Percentiles rank a stretch among this genome's conserved stretches.
These are phyloP conservation scores for Penicillium decumbens DNA, from an alignment of 2,329 filamentous ascomycete genomes.

Conservation along the genomic window DNA sequence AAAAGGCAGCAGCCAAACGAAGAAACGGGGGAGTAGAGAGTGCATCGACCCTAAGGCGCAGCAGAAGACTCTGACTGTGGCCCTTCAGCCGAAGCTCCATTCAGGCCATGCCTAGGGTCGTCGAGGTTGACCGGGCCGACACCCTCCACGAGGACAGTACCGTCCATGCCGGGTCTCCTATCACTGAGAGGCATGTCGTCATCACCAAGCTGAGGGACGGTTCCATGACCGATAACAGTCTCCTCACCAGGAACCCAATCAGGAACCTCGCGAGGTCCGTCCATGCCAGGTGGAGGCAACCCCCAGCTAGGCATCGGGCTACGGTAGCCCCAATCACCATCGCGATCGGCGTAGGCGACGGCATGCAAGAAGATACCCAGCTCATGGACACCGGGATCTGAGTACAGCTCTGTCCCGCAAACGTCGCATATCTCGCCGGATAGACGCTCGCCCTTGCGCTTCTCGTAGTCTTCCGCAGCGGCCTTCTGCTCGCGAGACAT, in stretches of 20 bases:
- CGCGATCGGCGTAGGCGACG: conserved; percentile 77
- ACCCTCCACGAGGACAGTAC: conserved; percentile 31
- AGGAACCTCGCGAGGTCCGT: conserved; percentile 65
- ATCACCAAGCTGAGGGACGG: conserved; percentile 25
- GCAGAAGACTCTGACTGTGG: neutral
- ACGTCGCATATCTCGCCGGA: conserved; percentile 75
- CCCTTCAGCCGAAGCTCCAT: neutral
- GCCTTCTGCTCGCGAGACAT: conserved; percentile 59
- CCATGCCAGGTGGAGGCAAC: conserved; percentile 66
- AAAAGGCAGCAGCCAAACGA: neutral
- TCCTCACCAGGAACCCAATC: conserved; percentile 43
- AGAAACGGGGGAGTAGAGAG: neutral
- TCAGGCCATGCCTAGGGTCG: conserved; percentile 5
- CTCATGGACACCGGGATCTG: conserved; percentile 85
- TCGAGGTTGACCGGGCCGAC: conserved; percentile 36
- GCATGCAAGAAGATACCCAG: conserved; percentile 92
- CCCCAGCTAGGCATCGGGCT: conserved; percentile 85
- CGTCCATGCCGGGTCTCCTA: conserved; percentile 14
- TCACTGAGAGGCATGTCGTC: conserved; percentile 16
- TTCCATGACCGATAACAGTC: conserved; percentile 37
- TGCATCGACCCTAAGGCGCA: neutral
- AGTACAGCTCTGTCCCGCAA: conserved; percentile 86
- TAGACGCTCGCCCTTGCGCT: conserved; percentile 87
- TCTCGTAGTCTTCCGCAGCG: conserved; percentile 85
- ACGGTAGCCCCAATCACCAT: conserved; percentile 80